Evolutionary conservation across 1,284 basidiomycete genomes (phyloP).

Genomic region (Apiotrichum siamense): DNA sequence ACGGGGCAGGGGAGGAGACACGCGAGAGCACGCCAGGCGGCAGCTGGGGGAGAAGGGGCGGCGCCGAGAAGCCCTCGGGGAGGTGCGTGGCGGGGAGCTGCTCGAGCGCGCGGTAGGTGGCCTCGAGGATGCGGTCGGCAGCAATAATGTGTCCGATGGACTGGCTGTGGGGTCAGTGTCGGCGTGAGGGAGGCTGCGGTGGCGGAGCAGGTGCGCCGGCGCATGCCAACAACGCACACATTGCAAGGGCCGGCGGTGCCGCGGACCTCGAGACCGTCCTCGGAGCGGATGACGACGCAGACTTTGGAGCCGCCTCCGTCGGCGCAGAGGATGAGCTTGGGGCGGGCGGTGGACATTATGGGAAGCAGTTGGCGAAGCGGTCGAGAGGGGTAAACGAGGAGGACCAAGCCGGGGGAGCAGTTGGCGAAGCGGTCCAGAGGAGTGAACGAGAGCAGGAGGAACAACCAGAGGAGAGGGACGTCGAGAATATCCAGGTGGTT

Average conservation of each 20-base stretch:
- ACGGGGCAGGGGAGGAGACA: not conserved
- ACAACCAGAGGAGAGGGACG: too few species aligned
- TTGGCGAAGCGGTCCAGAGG: too few species aligned
- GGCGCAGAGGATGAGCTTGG: conserved; percentile 30
- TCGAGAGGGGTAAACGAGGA: too few species aligned
- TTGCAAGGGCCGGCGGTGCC: conserved; percentile 40
- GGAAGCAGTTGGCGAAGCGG: not conserved
- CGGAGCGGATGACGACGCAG: conserved; percentile 31
- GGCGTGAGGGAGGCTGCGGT: too few species aligned
- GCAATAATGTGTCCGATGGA: conserved; percentile 32
- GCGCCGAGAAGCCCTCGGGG: conserved; percentile 20
- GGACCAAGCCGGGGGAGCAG: too few species aligned
- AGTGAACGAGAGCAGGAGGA: too few species aligned
- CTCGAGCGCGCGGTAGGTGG: conserved; percentile 37
- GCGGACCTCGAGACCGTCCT: conserved; percentile 36
- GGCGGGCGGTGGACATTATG: not conserved
- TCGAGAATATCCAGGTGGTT: too few species aligned
- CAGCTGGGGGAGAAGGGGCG: conserved; percentile 6
- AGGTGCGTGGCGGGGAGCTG: conserved; percentile 27
- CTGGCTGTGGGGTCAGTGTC: conserved; percentile 19
- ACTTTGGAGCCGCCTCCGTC: conserved; percentile 44
- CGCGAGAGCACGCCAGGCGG: conserved; percentile 1
- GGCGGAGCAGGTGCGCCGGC: not conserved
- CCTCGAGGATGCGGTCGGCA: conserved; percentile 32
- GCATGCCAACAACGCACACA: conserved; percentile 27